A percentile compares a stretch with the other conserved stretches of the same genome.
phyloP scores from a whole-genome alignment of 2,329 filamentous ascomycete species.

The Dothideomycetes sp. region DNA sequence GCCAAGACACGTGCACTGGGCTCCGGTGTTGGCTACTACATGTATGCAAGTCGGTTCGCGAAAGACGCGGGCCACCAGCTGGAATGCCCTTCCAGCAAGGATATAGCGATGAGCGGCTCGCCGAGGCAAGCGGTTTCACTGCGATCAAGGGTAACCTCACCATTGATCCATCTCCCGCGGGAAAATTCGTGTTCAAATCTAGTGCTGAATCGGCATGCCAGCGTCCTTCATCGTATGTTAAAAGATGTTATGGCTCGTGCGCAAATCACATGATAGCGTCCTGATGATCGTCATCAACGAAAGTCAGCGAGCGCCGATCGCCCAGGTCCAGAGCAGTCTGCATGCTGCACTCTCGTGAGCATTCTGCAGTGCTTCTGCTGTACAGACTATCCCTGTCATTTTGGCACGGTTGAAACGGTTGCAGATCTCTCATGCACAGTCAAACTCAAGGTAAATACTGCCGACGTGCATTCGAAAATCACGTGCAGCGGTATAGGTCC shows the following conservation, averaged over 20 bases:
- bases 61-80: too few relatives aligned
- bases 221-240: background rate
- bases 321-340: background rate
- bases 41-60: too few relatives aligned
- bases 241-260: background rate
- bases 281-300: background rate
- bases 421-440: background rate
- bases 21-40: background rate
- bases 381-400: background rate
- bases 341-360: too few relatives aligned
- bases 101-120: background rate
- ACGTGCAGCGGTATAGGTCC: too few relatives aligned
- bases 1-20: background rate
- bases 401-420: background rate
- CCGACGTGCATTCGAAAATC: background rate
- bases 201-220: background rate
- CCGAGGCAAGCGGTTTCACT: background rate
- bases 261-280: background rate
- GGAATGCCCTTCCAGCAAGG: background rate
- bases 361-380: too few relatives aligned
- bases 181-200: background rate
- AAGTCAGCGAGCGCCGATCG: too few relatives aligned
- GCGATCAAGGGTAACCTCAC: background rate
- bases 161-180: background rate
- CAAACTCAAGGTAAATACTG: background rate